Conservation (phyloP, 495 filamentous ascomycete species). For the Penicillium paradoxum region DNA sequence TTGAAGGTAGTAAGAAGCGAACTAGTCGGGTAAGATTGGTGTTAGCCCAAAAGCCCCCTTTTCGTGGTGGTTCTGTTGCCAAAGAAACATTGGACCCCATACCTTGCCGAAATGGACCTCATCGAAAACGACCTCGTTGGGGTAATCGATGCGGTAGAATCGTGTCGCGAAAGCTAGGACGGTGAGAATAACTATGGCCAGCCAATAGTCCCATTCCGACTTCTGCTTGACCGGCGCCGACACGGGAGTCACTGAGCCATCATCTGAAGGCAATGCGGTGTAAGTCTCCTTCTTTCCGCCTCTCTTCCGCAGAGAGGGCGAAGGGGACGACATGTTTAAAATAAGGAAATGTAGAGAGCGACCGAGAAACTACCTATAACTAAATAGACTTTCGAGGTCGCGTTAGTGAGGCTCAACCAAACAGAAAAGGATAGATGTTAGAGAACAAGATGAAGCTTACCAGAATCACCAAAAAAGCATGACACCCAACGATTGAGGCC, state of each 20-base stretch:
- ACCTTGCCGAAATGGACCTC: constrained; percentile 99
- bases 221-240: constrained; percentile 24
- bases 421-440: background rate
- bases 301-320: constrained; percentile 49
- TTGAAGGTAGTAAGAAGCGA: constrained; percentile 94
- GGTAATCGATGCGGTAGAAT: constrained; percentile 92
- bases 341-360: constrained; percentile 26
- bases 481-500: constrained; percentile 16
- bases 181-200: constrained; percentile 74
- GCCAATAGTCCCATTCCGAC: constrained; percentile 79
- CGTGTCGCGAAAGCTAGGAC: constrained; percentile 80
- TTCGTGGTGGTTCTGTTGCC: background rate
- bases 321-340: constrained; percentile 37
- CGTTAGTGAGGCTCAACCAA: constrained; percentile 7
- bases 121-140: constrained; percentile 96
- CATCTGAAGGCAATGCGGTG: constrained; percentile 27
- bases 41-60: constrained; percentile 15
- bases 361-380: constrained; percentile 34
- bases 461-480: constrained; percentile 29
- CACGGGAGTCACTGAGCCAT: constrained; percentile 21
- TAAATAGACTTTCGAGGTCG: constrained; percentile 27
- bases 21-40: constrained; percentile 46
- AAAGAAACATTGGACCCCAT: constrained; percentile 21
- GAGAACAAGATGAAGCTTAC: constrained; percentile 11
- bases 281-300: constrained; percentile 42